Conservation (phyloP, 208 protist species). For the Porcisia deanei region DNA sequence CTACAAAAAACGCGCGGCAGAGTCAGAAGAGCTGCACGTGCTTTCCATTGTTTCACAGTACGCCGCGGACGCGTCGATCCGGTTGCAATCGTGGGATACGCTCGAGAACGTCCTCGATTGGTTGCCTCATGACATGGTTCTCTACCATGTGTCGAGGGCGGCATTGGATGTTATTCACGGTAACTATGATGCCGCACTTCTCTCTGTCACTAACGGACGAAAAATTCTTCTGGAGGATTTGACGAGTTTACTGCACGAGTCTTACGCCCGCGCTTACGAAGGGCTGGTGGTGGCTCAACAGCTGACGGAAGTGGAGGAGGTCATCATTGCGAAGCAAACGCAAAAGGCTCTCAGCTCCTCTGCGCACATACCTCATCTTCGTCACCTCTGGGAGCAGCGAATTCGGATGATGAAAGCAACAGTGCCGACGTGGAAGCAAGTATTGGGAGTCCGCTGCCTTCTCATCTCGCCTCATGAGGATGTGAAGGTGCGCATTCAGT, state of each 20-base stretch:
- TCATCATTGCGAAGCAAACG: conserved; percentile 88
- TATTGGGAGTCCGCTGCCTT: conserved; percentile 94
- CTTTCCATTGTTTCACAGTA: conserved; percentile 77
- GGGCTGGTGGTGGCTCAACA: conserved; percentile 96
- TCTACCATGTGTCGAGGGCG: conserved; percentile 68
- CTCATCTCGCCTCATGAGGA: conserved; percentile 93
- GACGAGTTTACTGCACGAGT: conserved; percentile 81
- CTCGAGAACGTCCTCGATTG: conserved; percentile 53
- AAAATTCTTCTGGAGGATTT: conserved; percentile 74
- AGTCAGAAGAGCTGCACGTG: conserved; percentile 56
- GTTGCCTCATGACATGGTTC: conserved; percentile 61
- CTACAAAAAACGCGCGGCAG: conserved; percentile 29
- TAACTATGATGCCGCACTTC: conserved; percentile 59
- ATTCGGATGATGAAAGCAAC: conserved; percentile 92
- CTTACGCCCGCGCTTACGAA: conserved; percentile 92
- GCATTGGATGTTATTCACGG: conserved; percentile 52
- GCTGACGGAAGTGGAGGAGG: conserved; percentile 98
- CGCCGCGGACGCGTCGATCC: conserved; percentile 84
- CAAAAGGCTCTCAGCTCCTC: conserved; percentile 53
- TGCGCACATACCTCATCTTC: conserved; percentile 81
- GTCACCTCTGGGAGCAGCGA: conserved; percentile 90
- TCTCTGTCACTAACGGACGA: conserved; percentile 55
- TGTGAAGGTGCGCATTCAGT: conserved; percentile 96
- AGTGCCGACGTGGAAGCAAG: conserved; percentile 96
- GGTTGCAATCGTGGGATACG: conserved; percentile 76